Base-by-base conservation (phyloP, 371 early-diverging fungal species). In the Nematocida minor region DNA sequence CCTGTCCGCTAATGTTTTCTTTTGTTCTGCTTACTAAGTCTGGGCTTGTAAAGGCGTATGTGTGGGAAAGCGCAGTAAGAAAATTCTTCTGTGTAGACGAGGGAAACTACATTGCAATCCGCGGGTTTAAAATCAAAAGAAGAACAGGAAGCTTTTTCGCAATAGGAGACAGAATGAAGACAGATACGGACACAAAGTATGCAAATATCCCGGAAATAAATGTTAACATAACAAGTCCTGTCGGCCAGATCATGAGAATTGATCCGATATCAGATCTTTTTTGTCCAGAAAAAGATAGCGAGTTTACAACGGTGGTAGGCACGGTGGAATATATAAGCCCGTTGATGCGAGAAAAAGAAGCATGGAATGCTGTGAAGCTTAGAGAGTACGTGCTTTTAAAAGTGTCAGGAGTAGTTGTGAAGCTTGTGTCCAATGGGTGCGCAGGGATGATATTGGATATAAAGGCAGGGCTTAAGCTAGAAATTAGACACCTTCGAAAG, bases 21-120 rank as follows among this genome's bases (percentile, higher is more conserved):
- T 62, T 78, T 55, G 67, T 84, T 40, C 47, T 81, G 14, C 40
- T 60, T 9, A 67, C 71, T 27, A 18, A 29, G 29, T 6, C 67
- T 31, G 64, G 79, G 4, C 20, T 69, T n/a, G 27, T 80, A 25
- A 84, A 84, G 47, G 74, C 77, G 22, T 69, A 79, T 51, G 78
- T 84, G 34, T 84, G 84, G 84, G 77, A 69, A 48, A 66, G 69
- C 25, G 66, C 69, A 53, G 62, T 82, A n/a, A 49, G 66, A 44
- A 42, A 68, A 38, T 84, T 78, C 69, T 80, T 79, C 36, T 80
- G 66, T 31, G 42, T 84, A 16, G 49, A 80, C 27, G 79, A 81
- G 48, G 80, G 80, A 29, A 83, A 84, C 62, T 29, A 0, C 4
- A 48, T 84, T 2, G 4, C 32, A 14, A 53, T 84, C n/a, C 41